These are phyloP conservation scores for Trichoderma asperellum DNA, from an alignment of 2,329 filamentous ascomycete genomes.

Conservation along the genomic window DNA sequence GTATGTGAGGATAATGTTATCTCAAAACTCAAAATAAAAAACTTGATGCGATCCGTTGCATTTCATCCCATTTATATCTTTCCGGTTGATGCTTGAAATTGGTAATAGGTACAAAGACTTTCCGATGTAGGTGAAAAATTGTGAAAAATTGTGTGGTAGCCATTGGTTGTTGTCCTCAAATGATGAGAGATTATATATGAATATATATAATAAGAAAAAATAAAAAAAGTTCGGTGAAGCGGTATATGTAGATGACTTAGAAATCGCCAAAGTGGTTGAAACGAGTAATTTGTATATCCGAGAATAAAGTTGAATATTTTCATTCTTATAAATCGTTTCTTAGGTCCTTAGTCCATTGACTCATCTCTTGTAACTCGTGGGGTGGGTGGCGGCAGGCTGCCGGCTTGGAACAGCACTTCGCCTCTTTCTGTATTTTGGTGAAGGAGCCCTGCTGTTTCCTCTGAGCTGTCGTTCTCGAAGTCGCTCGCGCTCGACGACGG, in stretches of 20 bases:
- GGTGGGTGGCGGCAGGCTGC: conserved; percentile 38
- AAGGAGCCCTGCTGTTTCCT: conserved; percentile 53
- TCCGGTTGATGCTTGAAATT: neutral
- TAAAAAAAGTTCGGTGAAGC: neutral
- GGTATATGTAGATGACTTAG: neutral
- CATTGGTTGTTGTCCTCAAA: neutral
- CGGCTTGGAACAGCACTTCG: conserved; percentile 46
- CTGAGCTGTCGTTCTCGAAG: conserved; percentile 48
- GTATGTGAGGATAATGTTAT: neutral
- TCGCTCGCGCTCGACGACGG: conserved; percentile 46
- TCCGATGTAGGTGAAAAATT: neutral
- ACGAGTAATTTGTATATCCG: neutral
- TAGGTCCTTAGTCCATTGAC: conserved; percentile 7
- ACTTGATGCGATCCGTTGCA: neutral
- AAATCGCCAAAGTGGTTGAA: neutral
- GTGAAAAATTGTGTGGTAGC: neutral
- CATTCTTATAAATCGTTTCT: neutral
- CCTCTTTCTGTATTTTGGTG: conserved; percentile 44
- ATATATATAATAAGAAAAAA: neutral
- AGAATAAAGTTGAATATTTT: neutral
- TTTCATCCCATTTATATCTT: neutral
- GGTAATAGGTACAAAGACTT: neutral
- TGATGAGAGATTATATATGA: neutral
- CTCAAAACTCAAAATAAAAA: neutral
- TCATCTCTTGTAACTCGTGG: conserved; percentile 26